Evolutionary conservation across 2,329 filamentous ascomycete species (phyloP), one percentile per base, ranked within the genome.

Genomic region (Plectosphaerella cucumerina): DNA sequence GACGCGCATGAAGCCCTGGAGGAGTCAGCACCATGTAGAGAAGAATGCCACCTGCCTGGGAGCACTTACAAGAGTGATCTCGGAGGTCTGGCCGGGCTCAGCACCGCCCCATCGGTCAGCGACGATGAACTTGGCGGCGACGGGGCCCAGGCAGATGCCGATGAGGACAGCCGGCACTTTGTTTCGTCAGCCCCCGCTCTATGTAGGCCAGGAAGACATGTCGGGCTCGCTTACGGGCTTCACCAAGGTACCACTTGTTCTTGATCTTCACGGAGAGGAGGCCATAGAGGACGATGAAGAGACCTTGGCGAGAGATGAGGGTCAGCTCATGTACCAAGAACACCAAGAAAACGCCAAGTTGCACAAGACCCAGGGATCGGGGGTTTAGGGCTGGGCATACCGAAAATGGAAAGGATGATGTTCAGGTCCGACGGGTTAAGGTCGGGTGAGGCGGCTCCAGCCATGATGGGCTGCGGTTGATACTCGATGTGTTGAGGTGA

Each of bases 151-250:
- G 1, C 74, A 58, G 46, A 81, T 72, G 3, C 81, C 82, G 23
- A 81, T 55, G 9, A 77, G 17, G 20, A 84, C 71, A 1, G 81
- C 78, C 3, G 79, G 79, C 17, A 84, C 78, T 82, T 34, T 9
- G 10, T 4, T 10, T n/a, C 15, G 43, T 54, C 33, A 56, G 52
- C 23, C 5, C 26, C 33, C 31, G 5, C n/a, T 15, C 5, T 21
- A 22, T 17, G 5, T 22, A 22, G 20, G 14, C 12, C n/a, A 12
- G 11, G 26, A 43, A 12, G 22, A 26, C 26, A 31, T 31, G 26
- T 31, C 26, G 41, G 10, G 5, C 18, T 6, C 5, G 66, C 75
- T 60, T 60, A 78, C 76, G 59, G 21, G 78, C 78, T 66, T 81
- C 77, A 17, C 78, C 78, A 5, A 81, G 65, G 55, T 78, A 80